Percentiles rank a stretch among this genome's conserved stretches.
phyloP scores from a whole-genome alignment of 495 filamentous ascomycete species.

The Friedmanniomyces simplex region DNA sequence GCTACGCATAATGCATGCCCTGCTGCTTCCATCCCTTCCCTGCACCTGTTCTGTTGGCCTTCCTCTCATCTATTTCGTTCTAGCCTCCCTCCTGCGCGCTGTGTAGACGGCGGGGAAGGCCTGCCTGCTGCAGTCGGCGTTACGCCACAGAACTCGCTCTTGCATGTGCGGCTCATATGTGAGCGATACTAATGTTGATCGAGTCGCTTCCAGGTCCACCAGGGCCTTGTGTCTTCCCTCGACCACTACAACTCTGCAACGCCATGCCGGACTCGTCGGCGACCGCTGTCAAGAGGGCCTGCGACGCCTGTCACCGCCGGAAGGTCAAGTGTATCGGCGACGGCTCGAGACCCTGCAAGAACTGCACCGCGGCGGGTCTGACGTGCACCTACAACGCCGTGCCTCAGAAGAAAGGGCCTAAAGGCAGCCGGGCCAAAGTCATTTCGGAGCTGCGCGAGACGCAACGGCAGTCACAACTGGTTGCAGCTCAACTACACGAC shows the following conservation, averaged over 20 bases:
- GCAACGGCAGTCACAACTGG: conserved; percentile 49
- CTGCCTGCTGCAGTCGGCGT: neutral
- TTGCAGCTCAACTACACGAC: conserved; percentile 24
- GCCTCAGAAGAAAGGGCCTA: conserved; percentile 78
- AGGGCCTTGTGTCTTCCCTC: neutral
- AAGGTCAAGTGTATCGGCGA: conserved; percentile 65
- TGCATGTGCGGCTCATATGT: neutral
- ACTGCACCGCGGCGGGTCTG: conserved; percentile 57
- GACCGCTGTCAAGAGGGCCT: conserved; percentile 49
- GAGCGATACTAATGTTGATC: neutral
- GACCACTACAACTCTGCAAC: neutral
- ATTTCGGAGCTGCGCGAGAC: conserved; percentile 65
- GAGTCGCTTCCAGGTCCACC: neutral
- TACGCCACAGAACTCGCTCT: neutral
- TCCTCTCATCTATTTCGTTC: neutral
- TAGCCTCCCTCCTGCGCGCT: neutral
- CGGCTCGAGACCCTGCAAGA: conserved; percentile 58
- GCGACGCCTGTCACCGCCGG: conserved; percentile 73
- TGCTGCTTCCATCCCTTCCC: neutral
- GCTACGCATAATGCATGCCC: neutral
- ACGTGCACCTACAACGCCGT: conserved; percentile 74
- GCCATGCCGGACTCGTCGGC: conserved; percentile 5
- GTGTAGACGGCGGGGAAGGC: neutral
- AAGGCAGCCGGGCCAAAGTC: conserved; percentile 71
- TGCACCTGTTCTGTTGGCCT: neutral